A percentile compares a stretch with the other conserved stretches of the same genome.
Evolutionary conservation across 208 protist species (phyloP).

Genomic region (Borovskyia barvae): DNA sequence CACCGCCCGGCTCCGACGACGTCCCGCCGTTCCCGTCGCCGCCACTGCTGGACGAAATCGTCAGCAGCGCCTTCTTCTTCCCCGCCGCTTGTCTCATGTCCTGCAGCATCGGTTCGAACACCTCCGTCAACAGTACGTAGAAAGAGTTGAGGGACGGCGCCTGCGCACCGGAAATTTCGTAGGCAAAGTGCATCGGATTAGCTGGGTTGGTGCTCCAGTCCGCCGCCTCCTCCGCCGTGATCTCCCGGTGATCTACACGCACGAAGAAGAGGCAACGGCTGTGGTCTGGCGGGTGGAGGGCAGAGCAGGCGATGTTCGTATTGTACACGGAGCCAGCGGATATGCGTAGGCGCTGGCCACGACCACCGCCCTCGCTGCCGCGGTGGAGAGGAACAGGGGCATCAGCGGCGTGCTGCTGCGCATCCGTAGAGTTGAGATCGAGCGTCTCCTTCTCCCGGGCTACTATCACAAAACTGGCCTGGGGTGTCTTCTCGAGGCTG

Average conservation of each 20-base stretch:
- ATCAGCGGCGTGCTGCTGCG: not conserved
- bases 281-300: slow-evolving; percentile 62
- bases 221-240: slow-evolving; percentile 55
- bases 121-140: slow-evolving; percentile 69
- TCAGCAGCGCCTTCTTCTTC: slow-evolving; percentile 26
- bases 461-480: slow-evolving; percentile 57
- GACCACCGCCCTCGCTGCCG: not conserved
- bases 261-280: slow-evolving; percentile 87
- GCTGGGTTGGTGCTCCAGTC: slow-evolving; percentile 60
- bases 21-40: not conserved
- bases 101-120: slow-evolving; percentile 78
- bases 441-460: slow-evolving; percentile 53
- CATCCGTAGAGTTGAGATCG: slow-evolving; percentile 1
- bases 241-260: slow-evolving; percentile 48
- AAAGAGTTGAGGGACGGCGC: slow-evolving; percentile 84
- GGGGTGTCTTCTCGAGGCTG: slow-evolving; percentile 26
- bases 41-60: slow-evolving; percentile 12
- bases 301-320: slow-evolving; percentile 82
- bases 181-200: slow-evolving; percentile 69
- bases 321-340: slow-evolving; percentile 66
- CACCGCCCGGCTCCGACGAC: not conserved
- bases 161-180: slow-evolving; percentile 76
- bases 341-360: slow-evolving; percentile 50
- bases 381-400: not conserved
- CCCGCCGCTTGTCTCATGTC: slow-evolving; percentile 49